A percentile compares a stretch with the other conserved stretches of the same genome.
Evolutionary conservation across 2,329 filamentous ascomycete species (phyloP).

Genomic region (Pyricularia grisea): DNA sequence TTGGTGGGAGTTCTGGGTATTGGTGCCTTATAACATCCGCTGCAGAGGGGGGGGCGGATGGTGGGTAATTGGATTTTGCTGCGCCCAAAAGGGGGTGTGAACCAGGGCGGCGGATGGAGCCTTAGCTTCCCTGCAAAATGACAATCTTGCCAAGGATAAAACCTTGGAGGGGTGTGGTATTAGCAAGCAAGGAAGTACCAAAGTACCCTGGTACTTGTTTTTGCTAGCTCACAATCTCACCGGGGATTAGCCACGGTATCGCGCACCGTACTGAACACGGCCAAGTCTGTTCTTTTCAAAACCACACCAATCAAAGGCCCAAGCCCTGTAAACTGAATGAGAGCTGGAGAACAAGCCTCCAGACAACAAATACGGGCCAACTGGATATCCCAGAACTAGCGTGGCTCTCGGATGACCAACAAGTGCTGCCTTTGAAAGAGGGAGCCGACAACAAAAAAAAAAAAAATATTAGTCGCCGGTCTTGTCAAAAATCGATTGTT

Average conservation of each 20-base stretch:
- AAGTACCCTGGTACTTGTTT: background rate
- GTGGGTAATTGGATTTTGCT: background rate
- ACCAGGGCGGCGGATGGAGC: background rate
- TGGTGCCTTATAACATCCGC: background rate
- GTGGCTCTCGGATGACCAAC: background rate
- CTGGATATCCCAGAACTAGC: background rate
- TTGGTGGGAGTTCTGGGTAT: background rate
- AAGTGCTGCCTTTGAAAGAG: background rate
- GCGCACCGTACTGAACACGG: background rate
- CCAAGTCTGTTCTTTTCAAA: background rate
- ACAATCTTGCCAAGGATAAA: background rate
- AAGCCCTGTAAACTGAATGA: background rate
- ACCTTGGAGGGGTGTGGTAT: background rate
- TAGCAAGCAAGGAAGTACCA: background rate
- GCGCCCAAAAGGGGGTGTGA: background rate
- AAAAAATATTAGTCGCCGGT: too few relatives aligned
- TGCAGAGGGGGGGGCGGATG: background rate
- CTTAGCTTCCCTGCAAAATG: background rate
- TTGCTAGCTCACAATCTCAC: background rate
- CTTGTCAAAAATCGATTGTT: background rate
- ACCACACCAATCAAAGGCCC: background rate
- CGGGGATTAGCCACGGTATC: background rate
- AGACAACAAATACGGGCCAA: background rate
- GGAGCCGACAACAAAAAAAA: background rate
- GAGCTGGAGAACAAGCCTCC: background rate